Evolutionary conservation across 805 yeast genomes (phyloP), one percentile per base, ranked within the genome.

Genomic region (Wickerhamomyces tratensis): DNA sequence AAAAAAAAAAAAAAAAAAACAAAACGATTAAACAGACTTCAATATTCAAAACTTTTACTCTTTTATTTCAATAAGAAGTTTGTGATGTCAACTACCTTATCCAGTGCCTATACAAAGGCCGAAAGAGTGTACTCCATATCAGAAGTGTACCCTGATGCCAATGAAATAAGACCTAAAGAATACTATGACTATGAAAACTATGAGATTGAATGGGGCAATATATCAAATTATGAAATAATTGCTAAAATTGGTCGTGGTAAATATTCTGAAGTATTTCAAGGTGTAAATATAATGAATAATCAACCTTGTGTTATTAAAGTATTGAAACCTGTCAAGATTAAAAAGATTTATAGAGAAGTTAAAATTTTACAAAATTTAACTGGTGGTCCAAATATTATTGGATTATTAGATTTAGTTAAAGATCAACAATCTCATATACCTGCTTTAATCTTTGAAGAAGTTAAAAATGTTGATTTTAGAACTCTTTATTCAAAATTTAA

Each of bases 191-290:
- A 86, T 57, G 95, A 85, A 50, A 79, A 79, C 48, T 67, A 72
- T 33, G 65, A 70, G 11, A 72, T 81, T 31, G 71, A 71, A 37
- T 81, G 86, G 86, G 81, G 84, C 7, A 72, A 73, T 43, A 72
- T 60, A 41, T 63, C 64, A 41, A 65, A 77, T 54, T 83, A 82
- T 58, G 97, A 89, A 60, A 83, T 89, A 46, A 75, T 84, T 42
- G 72, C 74, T 48, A 86, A 88, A 63, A 82, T 89, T 15, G 97
- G 97, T 12, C 74, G 96, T 44, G 97, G 97, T 26, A 89, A 86
- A 66, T 89, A 88, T 64, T 82, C 94, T n/a, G 97, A 89, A 62
- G 97, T 89, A 30, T 89, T 89, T 59, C 83, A 80, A 58, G 96
- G 96, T 29, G 72, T 81, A 37, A 82, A 85, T 57, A 67, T 85